A percentile compares a stretch with the other conserved stretches of the same genome.
phyloP scores from a whole-genome alignment of 306 rosid species.

The Cicer cuneatum region DNA sequence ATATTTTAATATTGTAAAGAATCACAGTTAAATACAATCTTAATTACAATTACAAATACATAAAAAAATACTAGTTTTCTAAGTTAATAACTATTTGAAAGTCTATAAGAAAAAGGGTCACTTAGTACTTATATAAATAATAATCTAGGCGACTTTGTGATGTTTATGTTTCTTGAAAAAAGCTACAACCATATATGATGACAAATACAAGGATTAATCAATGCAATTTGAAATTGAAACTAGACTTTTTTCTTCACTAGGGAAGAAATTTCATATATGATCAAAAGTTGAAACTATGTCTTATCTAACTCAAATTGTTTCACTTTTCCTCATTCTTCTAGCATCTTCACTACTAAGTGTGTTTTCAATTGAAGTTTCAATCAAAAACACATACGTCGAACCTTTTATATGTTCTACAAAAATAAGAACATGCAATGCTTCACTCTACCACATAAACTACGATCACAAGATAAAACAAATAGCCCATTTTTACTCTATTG shows the following conservation, averaged over 20 bases:
- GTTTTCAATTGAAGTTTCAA: background rate
- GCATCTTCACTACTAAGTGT: conserved; percentile 30
- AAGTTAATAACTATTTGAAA: background rate
- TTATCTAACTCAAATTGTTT: conserved; percentile 45
- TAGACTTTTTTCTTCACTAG: background rate
- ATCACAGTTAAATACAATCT: background rate
- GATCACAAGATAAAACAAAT: conserved; percentile 42
- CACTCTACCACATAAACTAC: conserved; percentile 54
- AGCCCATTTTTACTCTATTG: conserved; percentile 55
- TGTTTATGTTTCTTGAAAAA: conserved; percentile 37
- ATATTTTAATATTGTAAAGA: too few relatives aligned
- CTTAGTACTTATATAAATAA: background rate
- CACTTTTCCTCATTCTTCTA: conserved; percentile 46
- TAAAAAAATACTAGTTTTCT: background rate
- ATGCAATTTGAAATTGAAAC: too few relatives aligned
- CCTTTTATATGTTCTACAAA: conserved; percentile 59
- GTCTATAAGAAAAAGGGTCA: conserved; percentile 6
- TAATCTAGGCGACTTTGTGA: background rate
- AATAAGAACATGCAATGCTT: conserved; percentile 62
- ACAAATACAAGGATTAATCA: conserved; percentile 25
- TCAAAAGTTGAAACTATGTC: conserved; percentile 52
- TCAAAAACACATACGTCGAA: conserved; percentile 30
- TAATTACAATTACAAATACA: background rate
- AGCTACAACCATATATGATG: conserved; percentile 35
- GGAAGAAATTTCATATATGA: background rate